Base-by-base conservation (phyloP, 2,329 filamentous ascomycete species). In the Ophioceras dolichostomum region DNA sequence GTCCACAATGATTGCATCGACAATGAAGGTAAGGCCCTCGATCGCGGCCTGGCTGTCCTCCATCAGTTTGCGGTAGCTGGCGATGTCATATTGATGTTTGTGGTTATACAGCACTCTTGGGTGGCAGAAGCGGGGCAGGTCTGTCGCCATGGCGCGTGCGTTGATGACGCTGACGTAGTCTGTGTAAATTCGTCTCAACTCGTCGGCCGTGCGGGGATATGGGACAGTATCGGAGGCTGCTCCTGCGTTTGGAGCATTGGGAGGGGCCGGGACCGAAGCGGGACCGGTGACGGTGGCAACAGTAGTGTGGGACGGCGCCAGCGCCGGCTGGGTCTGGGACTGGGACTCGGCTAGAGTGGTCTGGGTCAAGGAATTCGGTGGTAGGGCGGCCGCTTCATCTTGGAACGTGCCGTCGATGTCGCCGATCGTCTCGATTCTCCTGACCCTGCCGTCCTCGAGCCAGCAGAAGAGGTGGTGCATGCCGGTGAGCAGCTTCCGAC, bases 111-210 rank as follows among this genome's bases (percentile, higher is more conserved):
- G 42, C 4, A 55, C 45, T 3, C 41, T 38, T 3, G 43, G 35
- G 21, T 53, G 52, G 34, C 50, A 54, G 43, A 49, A 55, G 0
- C 24, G 35, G 0, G 47, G 42, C 14, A 60, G 51, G 12, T 47
- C 39, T 2, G 39, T 24, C 19, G 32, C 38, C 12, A 41, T 47
- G 3, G 50, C 49, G 19, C 45, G 47, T 16, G 39, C 42, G 39
- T 59, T 58, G 43, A 60, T 56, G 42, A 49, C 48, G 13, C 40
- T 36, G 28, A 59, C 48, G 42, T 60, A 59, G 2, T 38, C 42
- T 8, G 42, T 40, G 39, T 60, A 59, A n/a, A n/a, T n/a, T n/a
- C 44, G 22, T n/a, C 33, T 4, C 5, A 10, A 5, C 22, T 17
- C 6, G 17, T 27, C 24, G 24, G 6, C 28, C 12, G 7, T 13